Evolutionary conservation across 2,329 filamentous ascomycete genomes (phyloP).

Genomic region (Metarhizium album): DNA sequence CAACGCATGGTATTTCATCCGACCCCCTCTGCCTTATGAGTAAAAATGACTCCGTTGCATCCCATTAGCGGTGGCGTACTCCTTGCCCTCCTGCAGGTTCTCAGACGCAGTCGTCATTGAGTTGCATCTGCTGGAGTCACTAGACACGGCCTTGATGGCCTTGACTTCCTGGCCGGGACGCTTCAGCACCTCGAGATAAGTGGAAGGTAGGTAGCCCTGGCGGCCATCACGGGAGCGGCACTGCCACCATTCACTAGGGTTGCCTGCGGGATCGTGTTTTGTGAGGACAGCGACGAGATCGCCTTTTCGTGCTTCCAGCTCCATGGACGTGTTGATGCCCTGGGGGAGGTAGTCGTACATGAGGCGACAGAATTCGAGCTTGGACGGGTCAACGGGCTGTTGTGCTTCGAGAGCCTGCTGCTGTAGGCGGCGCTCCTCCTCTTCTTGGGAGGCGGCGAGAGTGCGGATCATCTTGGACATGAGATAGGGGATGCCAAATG

Average conservation of each 20-base stretch:
- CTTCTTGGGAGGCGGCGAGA: slow-evolving; percentile 74
- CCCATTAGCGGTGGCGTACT: slow-evolving; percentile 41
- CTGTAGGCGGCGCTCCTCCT: slow-evolving; percentile 54
- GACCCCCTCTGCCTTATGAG: slow-evolving; percentile 24
- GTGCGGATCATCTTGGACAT: slow-evolving; percentile 93
- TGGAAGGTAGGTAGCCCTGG: slow-evolving; percentile 83
- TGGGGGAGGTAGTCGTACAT: slow-evolving; percentile 91
- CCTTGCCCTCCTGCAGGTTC: slow-evolving; percentile 31
- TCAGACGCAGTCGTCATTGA: slow-evolving; percentile 36
- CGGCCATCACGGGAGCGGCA: slow-evolving; percentile 83
- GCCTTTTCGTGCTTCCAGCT: slow-evolving; percentile 86
- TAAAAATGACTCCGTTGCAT: slow-evolving; percentile 51
- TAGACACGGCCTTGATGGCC: slow-evolving; percentile 39
- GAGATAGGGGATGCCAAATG: slow-evolving; percentile 89
- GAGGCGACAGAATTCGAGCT: slow-evolving; percentile 92
- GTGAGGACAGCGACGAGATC: slow-evolving; percentile 89
- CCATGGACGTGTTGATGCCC: slow-evolving; percentile 51
- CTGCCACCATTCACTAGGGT: slow-evolving; percentile 93
- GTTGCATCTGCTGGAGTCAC: slow-evolving; percentile 36
- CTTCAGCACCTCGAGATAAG: slow-evolving; percentile 71
- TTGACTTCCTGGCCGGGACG: slow-evolving; percentile 40
- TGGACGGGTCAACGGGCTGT: slow-evolving; percentile 66
- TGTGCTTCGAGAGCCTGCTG: slow-evolving; percentile 39
- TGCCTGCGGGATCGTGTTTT: slow-evolving; percentile 86
- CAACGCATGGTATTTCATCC: neutral